phyloP scores from a whole-genome alignment of 306 rosid genomes.

The Carpinus fangiana region DNA sequence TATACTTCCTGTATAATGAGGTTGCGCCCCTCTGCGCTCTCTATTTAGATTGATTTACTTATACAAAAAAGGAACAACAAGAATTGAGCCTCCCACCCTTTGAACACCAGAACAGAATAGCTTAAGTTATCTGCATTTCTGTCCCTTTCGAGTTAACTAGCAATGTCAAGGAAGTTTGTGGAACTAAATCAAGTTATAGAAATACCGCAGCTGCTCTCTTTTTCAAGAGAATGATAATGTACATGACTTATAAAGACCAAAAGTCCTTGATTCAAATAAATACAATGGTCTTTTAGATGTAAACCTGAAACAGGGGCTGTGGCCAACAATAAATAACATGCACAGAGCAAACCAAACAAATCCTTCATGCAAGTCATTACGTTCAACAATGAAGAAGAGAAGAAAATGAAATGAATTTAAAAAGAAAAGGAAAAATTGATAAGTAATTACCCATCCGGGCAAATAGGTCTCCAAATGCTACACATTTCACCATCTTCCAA shows the following conservation, averaged over 20 bases:
- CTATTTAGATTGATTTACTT: too few species aligned
- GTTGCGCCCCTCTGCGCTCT: too few species aligned
- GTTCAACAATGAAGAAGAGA: not conserved
- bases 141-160: not conserved
- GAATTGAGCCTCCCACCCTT: not conserved
- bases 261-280: not conserved
- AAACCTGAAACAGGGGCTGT: not conserved
- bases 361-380: not conserved
- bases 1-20: too few species aligned
- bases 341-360: not conserved
- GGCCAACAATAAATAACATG: not conserved
- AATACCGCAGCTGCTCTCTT: not conserved
- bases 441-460: constrained; percentile 83
- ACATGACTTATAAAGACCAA: not conserved
- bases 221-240: not conserved
- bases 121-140: not conserved
- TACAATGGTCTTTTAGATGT: not conserved
- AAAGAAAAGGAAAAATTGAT: constrained; percentile 8
- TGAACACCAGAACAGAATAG: not conserved
- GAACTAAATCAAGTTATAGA: not conserved
- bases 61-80: not conserved
- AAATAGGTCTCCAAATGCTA: constrained; percentile 93
- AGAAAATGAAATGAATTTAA: not conserved
- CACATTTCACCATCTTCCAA: constrained; percentile 57
- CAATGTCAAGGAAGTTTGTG: not conserved